A percentile compares a stretch with the other conserved stretches of the same genome.
phyloP scores from a whole-genome alignment of 768 basidiomycete genomes.

The Naganishia onofrii region DNA sequence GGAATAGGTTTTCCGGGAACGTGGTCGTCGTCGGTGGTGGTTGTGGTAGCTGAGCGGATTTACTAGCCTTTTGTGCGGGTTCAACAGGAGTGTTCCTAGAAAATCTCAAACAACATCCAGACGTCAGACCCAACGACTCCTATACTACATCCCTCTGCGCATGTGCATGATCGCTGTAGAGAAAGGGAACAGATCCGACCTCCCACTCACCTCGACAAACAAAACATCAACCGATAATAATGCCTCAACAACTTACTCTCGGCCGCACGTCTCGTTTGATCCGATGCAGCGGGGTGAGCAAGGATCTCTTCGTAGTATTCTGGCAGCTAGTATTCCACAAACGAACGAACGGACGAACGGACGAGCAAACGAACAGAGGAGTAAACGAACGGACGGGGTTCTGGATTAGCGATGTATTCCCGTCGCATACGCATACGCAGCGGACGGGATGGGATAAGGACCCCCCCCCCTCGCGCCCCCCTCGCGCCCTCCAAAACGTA shows the following conservation, averaged over 20 bases:
- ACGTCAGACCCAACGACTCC: not conserved
- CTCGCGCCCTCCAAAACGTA: slow-evolving; percentile 52
- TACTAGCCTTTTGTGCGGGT: not conserved
- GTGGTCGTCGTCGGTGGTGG: not conserved
- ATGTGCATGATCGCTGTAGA: no score
- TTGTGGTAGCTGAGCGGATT: not conserved
- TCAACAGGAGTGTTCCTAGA: not conserved
- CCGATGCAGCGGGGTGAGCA: slow-evolving; percentile 73
- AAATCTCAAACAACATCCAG: not conserved
- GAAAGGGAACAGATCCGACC: no score
- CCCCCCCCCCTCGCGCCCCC: no score
- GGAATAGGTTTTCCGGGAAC: slow-evolving; percentile 24
- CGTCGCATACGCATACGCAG: no score
- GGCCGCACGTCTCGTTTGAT: slow-evolving; percentile 70
- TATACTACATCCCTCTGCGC: no score
- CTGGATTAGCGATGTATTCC: no score
- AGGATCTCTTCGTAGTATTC: slow-evolving; percentile 72
- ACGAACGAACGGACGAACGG: not conserved
- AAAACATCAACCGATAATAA: slow-evolving; percentile 63
- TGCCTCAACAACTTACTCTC: slow-evolving; percentile 73
- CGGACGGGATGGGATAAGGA: no score
- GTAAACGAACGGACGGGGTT: no score
- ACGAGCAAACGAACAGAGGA: not conserved
- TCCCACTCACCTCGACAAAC: slow-evolving; percentile 57
- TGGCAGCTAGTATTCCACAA: slow-evolving; percentile 59